phyloP scores from a whole-genome alignment of 2,329 filamentous ascomycete species.

The Periconia sp. region DNA sequence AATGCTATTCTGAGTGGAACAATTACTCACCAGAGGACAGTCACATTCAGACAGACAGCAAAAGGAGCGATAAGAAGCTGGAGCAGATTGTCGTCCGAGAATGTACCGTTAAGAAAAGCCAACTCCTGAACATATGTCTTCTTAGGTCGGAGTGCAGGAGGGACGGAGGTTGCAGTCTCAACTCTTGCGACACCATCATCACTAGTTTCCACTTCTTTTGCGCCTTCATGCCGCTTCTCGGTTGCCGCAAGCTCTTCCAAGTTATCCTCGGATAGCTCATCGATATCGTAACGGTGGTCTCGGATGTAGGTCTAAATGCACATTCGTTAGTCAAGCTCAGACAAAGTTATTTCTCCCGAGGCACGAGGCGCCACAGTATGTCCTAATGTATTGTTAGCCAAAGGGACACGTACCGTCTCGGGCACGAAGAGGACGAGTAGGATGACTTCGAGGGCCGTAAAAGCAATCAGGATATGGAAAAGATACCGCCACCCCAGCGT shows the following conservation, averaged over 20 bases:
- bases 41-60: conserved; percentile 54
- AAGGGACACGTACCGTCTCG: conserved; percentile 41
- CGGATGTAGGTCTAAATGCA: conserved; percentile 44
- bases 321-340: not conserved
- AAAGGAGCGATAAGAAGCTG: conserved; percentile 48
- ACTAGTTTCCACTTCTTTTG: conserved; percentile 8
- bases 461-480: conserved; percentile 52
- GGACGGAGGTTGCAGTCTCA: conserved; percentile 20
- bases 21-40: conserved; percentile 53
- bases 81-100: conserved; percentile 42
- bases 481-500: conserved; percentile 45
- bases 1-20: no score
- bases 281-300: conserved; percentile 37
- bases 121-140: conserved; percentile 42
- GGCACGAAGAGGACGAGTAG: conserved; percentile 54
- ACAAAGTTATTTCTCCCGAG: not conserved
- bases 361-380: no score
- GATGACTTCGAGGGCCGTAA: conserved; percentile 48
- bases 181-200: conserved; percentile 20
- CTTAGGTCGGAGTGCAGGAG: conserved; percentile 23
- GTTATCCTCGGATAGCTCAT: conserved; percentile 30
- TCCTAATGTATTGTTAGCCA: not conserved
- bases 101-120: conserved; percentile 43
- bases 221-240: conserved; percentile 21
- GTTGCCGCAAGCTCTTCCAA: conserved; percentile 26